Evolutionary conservation across 257 asterid species (phyloP).

Genomic region (Penstemon eatonii): DNA sequence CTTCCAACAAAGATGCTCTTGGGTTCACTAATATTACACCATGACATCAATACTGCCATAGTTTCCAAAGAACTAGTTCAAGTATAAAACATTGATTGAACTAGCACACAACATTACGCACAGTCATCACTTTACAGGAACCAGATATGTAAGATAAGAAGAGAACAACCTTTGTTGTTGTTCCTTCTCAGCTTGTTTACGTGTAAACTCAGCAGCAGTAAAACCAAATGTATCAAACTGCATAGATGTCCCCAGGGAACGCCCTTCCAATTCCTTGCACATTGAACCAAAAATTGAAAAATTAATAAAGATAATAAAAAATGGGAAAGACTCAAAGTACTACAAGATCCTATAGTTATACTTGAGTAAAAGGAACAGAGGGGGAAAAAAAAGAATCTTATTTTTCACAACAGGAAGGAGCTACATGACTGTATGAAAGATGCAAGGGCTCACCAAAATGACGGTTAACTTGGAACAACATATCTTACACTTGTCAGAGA

Average conservation of each 20-base stretch:
- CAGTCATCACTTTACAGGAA: slow-evolving; percentile 12
- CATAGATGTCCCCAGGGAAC: slow-evolving; percentile 68
- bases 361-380: not conserved
- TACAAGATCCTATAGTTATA: slow-evolving; percentile 11
- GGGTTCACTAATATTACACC: not conserved
- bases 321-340: slow-evolving; percentile 1
- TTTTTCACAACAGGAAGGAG: not conserved
- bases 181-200: slow-evolving; percentile 86
- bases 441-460: slow-evolving; percentile 3
- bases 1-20: not conserved
- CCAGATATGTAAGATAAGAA: slow-evolving; percentile 21
- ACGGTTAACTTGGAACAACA: not conserved
- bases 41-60: not conserved
- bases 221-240: slow-evolving; percentile 94
- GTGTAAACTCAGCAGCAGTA: slow-evolving; percentile 85
- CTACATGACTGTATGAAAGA: not conserved
- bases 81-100: slow-evolving; percentile 5
- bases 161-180: slow-evolving; percentile 64
- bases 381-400: not conserved
- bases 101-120: not conserved
- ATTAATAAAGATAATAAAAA: not conserved
- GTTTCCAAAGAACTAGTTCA: slow-evolving; percentile 16
- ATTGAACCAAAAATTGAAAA: slow-evolving; percentile 19
- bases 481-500: not conserved
- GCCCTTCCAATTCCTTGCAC: slow-evolving; percentile 80